Conservation (phyloP, 768 basidiomycete genomes). For the Lepiota subincarnata region DNA sequence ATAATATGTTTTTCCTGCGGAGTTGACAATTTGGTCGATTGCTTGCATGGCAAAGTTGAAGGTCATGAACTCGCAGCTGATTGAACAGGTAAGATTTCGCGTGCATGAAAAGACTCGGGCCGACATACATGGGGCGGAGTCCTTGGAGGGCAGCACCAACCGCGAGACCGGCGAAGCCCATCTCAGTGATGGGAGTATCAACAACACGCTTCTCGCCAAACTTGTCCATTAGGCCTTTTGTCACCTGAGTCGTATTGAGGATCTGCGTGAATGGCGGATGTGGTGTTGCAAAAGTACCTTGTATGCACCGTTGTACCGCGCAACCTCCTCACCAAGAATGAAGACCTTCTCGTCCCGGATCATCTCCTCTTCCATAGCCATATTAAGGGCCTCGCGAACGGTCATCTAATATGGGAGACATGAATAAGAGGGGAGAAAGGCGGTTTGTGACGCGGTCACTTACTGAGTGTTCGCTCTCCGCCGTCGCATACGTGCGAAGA, state of each 20-base stretch:
- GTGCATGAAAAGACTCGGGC: slow-evolving; percentile 8
- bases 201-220: slow-evolving; percentile 98
- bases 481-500: slow-evolving; percentile 63
- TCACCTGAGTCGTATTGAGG: slow-evolving; percentile 56
- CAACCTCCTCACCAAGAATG: slow-evolving; percentile 96
- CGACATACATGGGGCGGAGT: slow-evolving; percentile 80
- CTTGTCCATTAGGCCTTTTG: slow-evolving; percentile 98
- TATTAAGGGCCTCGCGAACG: slow-evolving; percentile 95
- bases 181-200: slow-evolving; percentile 95
- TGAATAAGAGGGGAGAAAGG: slow-evolving; percentile 9
- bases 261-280: background rate
- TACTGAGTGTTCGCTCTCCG: slow-evolving; percentile 41
- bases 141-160: slow-evolving; percentile 94
- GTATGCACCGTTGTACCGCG: slow-evolving; percentile 97
- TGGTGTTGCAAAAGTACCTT: slow-evolving; percentile 50
- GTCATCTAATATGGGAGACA: slow-evolving; percentile 65
- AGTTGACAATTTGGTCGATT: slow-evolving; percentile 99
- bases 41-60: slow-evolving; percentile 99
- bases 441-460: slow-evolving; percentile 17
- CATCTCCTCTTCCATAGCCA: slow-evolving; percentile 99
- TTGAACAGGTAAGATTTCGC: slow-evolving; percentile 10
- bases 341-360: slow-evolving; percentile 91
- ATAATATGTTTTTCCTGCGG: slow-evolving; percentile 99
- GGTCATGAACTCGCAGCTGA: slow-evolving; percentile 98
- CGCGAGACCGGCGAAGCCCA: slow-evolving; percentile 97